Base-by-base conservation (phyloP, 805 yeast species). In the Alloascoidea africana region DNA sequence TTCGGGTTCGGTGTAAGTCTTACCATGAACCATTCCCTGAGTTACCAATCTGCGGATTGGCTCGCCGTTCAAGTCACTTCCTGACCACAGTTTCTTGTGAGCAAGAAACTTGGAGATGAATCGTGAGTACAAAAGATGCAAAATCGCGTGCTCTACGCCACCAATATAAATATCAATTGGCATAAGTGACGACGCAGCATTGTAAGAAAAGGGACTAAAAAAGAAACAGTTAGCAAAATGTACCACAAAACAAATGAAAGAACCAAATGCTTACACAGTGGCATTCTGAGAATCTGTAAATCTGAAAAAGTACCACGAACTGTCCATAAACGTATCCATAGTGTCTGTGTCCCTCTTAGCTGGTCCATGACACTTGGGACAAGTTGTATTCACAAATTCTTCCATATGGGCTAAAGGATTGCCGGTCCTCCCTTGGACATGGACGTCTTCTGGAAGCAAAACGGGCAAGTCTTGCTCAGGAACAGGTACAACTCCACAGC, bases 11-110 rank as follows among this genome's bases (percentile, higher is more conserved):
- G 64, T 61, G 46, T 54, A 82, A 0, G 98, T 91, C 50, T 72
- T 75, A 2, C 96, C 97, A 43, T 89, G 96, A 3, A 91, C 98
- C 98, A 91, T 91, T 14, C 98, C 98, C 55, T 89, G 97, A 2
- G 96, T 87, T 2, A 89, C 76, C 27, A 91, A 63, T 42, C 69
- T 70, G 40, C 62, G 68, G 50, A 91, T 74, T 2, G 98, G 98
- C 51, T 91, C 98, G 16, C 83, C 85, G 3, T 59, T 58, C 36
- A 61, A 45, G 2, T 54, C 52, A 2, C 63, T 54, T 4, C 85
- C 85, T 38, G 68, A 62, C 87, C 94, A 85, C 44, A 67, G 49
- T 2, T 85, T 86, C 23, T 66, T 65, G 16, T 72, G 67, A 11
- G 71, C 68, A 27, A 89, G 53, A 47, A 89, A 85, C 51, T 89